Base-by-base conservation (phyloP, 179 eudicot species). In the Vitellaria paradoxa region DNA sequence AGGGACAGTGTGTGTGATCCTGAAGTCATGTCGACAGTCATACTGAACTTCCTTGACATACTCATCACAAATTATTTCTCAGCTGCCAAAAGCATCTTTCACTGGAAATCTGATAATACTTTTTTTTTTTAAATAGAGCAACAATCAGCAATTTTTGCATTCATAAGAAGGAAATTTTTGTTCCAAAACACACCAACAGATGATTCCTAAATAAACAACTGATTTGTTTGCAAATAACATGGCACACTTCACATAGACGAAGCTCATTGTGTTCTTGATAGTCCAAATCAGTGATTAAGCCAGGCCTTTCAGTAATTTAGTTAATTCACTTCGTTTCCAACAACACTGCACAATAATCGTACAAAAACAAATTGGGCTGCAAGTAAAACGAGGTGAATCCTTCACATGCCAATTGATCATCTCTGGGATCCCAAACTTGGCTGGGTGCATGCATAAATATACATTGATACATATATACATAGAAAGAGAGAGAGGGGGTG, bases 401-500 rank as follows among this genome's bases (percentile, higher is more conserved):
- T 30, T 50, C 55, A 50, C 55, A 7, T 50, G 5, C 5, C 55
- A 50, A 50, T 12, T 50, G 7, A 7, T 8, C 55, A 50, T 30
- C 1, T 30, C 55, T 2, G 7, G 55, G 11, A 50, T 50, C 1
- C 12, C 12, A 50, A 50, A 50, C 55, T 2, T 50, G 55, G 55
- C 5, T 50, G 55, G 23, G 30, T 65, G 12, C 5, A 30, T 30
- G 14, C 17, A 9, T 71, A 30, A 24, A 1, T 53, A 30, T 26
- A 26, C 12, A 63, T 3, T 30, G 1, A 30, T 30, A 30, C 2
- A 30, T 30, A 30, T 30, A 30, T 30, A 30, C 2, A 30, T 30
- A 30, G 37, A 30, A 2, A 61, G 74, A 73, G 67, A 70, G 59
- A 52, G 24, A 3, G 23, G 8, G 18, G 23, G 40, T 81, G 91